Evolutionary conservation across 2,329 filamentous ascomycete genomes (phyloP).

Genomic region (Cercospora beticola): DNA sequence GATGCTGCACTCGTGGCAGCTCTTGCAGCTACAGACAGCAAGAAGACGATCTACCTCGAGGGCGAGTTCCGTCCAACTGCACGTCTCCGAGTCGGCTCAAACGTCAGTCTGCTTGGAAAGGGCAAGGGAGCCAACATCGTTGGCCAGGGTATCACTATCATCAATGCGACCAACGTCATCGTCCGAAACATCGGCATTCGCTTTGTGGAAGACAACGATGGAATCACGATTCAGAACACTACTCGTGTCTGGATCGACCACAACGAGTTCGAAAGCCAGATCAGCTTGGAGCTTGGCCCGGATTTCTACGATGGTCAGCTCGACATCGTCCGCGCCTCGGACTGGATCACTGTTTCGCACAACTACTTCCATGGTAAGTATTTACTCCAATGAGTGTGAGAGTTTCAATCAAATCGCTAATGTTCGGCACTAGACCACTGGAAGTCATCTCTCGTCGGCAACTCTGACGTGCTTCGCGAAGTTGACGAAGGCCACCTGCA

Average conservation of each 20-base stretch:
- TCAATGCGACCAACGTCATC: constrained; percentile 43
- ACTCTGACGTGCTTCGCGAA: constrained; percentile 43
- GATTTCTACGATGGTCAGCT: constrained; percentile 46
- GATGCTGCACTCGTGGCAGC: constrained; percentile 46
- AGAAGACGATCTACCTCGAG: constrained; percentile 47
- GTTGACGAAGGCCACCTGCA: constrained; percentile 48
- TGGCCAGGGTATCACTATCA: constrained; percentile 41
- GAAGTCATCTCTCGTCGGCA: constrained; percentile 48
- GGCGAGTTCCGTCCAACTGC: constrained; percentile 45
- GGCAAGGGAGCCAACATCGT: constrained; percentile 41
- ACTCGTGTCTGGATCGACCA: constrained; percentile 52
- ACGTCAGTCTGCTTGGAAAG: constrained; percentile 47
- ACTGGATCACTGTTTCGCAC: constrained; percentile 51
- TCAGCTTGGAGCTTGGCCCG: constrained; percentile 31
- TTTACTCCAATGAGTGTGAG: not conserved
- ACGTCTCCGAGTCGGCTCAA: constrained; percentile 48
- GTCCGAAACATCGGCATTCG: constrained; percentile 42
- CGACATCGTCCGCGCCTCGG: constrained; percentile 48
- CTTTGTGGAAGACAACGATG: constrained; percentile 44
- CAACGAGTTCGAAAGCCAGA: constrained; percentile 49
- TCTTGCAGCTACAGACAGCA: constrained; percentile 43
- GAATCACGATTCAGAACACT: constrained; percentile 48
- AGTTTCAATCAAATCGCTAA: not conserved
- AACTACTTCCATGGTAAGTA: constrained; percentile 48
- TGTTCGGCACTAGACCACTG: constrained; percentile 40